Evolutionary conservation across 2,329 filamentous ascomycete species (phyloP), one percentile per base, ranked within the genome.

Genomic region (Hypoxylon sp.): DNA sequence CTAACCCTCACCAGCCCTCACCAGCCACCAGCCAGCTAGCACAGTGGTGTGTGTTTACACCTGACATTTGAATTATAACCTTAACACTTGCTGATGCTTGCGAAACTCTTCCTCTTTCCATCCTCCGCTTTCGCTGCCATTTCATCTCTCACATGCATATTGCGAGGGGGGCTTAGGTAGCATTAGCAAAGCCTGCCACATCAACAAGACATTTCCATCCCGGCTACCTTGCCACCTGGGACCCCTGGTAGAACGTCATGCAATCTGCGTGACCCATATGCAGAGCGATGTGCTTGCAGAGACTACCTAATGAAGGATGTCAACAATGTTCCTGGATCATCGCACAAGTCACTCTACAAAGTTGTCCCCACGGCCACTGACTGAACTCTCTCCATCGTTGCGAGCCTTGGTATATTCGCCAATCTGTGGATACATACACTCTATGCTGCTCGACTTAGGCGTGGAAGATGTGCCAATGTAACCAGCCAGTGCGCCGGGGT

Each of bases 331-430:
- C 62, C 58, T 65, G 52, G 51, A 62, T 54, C 48, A 44, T 60
- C 58, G 15, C 32, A 47, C 37, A 67, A 67, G 65, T 67, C 57
- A 59, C 65, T 20, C 62, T 67, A 67, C 65, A 67, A 67, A 30
- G 17, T 49, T 32, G 28, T 50, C 32, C n/a, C 47, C 13, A 47
- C 60, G 54, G 53, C 24, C 46, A 48, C 22, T 44, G 17, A 19
- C 37, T 17, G 20, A 24, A 39, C 15, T 17, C 22, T 7, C 46
- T 26, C 15, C 34, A 41, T 37, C 59, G 49, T 56, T 60, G 20
- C 44, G 51, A 28, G 47, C 20, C 61, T 61, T 53, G 55, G 55
- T 61, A 19, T 41, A 6, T 32, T 67, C 58, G 64, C 57, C 52
- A 64, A 67, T 59, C 61, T 67, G 61, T 61, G 64, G 58, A 56